Conservation (phyloP, 305 asterid species). For the Petunia hybrid region DNA sequence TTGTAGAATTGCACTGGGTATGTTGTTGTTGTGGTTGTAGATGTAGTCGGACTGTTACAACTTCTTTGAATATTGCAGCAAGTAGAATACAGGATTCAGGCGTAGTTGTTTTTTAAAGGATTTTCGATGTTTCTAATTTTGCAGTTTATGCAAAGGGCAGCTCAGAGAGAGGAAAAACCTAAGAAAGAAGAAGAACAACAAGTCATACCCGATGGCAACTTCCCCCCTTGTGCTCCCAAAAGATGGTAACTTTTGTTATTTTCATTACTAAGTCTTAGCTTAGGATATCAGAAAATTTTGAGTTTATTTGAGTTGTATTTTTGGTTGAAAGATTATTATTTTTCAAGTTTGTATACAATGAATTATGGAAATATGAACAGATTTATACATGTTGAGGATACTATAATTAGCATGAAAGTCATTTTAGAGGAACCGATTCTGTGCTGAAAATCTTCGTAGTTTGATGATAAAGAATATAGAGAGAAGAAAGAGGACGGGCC, state of each 20-base stretch:
- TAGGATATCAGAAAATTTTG: background rate
- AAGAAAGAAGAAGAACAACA: conserved; percentile 61
- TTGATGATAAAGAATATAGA: background rate
- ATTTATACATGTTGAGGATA: background rate
- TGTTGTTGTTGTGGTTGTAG: too few species aligned
- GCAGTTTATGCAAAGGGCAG: conserved; percentile 89
- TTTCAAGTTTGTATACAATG: background rate
- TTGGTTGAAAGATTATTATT: background rate
- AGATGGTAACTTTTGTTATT: conserved; percentile 58
- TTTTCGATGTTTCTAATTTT: conserved; percentile 26
- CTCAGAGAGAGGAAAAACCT: conserved; percentile 64
- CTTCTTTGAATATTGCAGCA: too few species aligned
- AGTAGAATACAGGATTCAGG: too few species aligned
- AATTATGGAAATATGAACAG: background rate
- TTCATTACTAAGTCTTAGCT: background rate
- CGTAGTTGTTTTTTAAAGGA: conserved; percentile 19
- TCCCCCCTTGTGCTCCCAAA: conserved; percentile 51
- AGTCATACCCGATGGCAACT: conserved; percentile 54
- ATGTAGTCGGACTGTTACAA: too few species aligned
- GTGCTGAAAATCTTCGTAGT: background rate
- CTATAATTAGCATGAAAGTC: background rate
- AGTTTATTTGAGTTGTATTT: background rate
- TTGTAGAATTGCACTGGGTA: too few species aligned
- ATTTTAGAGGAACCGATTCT: background rate
- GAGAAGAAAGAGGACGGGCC: too few species aligned